These are phyloP conservation scores for Ascocoryne sarcoides DNA, from an alignment of 2,329 filamentous ascomycete genomes.

Conservation along the genomic window DNA sequence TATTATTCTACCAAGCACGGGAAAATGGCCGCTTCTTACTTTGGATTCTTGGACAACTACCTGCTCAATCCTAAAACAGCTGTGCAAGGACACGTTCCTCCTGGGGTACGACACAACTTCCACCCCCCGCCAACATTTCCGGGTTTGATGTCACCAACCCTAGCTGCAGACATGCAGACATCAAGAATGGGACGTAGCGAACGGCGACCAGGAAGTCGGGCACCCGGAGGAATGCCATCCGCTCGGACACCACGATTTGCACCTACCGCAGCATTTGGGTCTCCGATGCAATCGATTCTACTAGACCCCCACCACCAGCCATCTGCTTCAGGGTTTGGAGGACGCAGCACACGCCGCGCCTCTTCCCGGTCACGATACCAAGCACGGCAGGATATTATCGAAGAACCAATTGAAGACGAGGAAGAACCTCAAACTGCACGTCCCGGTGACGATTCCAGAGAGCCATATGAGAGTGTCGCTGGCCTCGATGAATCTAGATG, in stretches of 20 bases:
- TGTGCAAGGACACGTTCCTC: slow-evolving; percentile 51
- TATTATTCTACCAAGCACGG: slow-evolving; percentile 94
- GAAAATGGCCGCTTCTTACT: slow-evolving; percentile 97
- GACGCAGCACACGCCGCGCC: slow-evolving; percentile 39
- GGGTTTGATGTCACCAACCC: slow-evolving; percentile 54
- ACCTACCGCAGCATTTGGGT: slow-evolving; percentile 24
- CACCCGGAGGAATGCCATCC: slow-evolving; percentile 27
- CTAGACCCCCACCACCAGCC: slow-evolving; percentile 72
- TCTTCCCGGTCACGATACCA: slow-evolving; percentile 37
- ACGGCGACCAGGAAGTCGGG: slow-evolving; percentile 34
- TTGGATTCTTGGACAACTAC: slow-evolving; percentile 92
- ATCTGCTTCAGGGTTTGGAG: slow-evolving; percentile 37
- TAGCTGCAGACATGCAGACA: slow-evolving; percentile 46
- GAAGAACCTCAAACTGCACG: slow-evolving; percentile 17
- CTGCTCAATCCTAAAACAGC: slow-evolving; percentile 63
- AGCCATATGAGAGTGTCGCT: slow-evolving; percentile 23
- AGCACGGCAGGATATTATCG: slow-evolving; percentile 43
- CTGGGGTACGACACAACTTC: slow-evolving; percentile 50
- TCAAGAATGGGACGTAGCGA: slow-evolving; percentile 42
- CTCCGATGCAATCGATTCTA: slow-evolving; percentile 63
- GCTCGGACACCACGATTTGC: slow-evolving; percentile 37
- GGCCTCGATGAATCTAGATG: slow-evolving; percentile 35
- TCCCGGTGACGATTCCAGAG: slow-evolving; percentile 16
- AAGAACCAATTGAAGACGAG: slow-evolving; percentile 45
- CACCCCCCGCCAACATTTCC: slow-evolving; percentile 70